Evolutionary conservation across 495 filamentous ascomycete genomes (phyloP).

Genomic region (Penicillium chermesinum): DNA sequence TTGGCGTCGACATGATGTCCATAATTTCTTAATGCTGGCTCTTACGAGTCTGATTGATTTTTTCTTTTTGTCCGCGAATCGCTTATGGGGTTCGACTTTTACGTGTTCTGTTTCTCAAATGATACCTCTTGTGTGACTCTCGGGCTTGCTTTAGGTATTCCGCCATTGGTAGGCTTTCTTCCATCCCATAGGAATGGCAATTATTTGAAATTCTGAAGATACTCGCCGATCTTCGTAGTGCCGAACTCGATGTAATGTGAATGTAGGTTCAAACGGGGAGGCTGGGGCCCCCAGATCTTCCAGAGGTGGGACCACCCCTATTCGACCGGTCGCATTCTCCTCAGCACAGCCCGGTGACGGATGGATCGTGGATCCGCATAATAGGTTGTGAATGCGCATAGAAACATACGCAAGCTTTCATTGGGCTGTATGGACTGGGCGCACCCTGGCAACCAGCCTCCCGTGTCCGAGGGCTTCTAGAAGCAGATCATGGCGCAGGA

Average conservation of each 20-base stretch:
- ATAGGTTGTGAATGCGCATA: too few species aligned
- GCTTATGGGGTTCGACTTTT: slow-evolving; percentile 18
- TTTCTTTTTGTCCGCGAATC: slow-evolving; percentile 7
- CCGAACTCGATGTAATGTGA: background rate
- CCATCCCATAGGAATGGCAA: slow-evolving; percentile 32
- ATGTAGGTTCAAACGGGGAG: too few species aligned
- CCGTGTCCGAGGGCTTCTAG: too few species aligned
- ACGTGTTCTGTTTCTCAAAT: slow-evolving; percentile 24
- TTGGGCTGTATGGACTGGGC: too few species aligned
- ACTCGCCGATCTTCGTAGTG: background rate
- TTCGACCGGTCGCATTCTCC: too few species aligned
- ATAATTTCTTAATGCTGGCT: slow-evolving; percentile 24
- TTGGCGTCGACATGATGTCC: slow-evolving; percentile 24
- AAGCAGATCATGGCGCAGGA: too few species aligned
- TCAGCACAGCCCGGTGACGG: too few species aligned
- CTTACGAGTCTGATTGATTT: slow-evolving; percentile 7
- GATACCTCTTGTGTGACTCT: slow-evolving; percentile 39
- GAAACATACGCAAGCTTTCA: too few species aligned
- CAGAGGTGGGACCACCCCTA: too few species aligned
- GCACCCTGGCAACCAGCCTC: too few species aligned
- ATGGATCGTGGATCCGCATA: too few species aligned
- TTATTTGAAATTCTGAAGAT: slow-evolving; percentile 1
- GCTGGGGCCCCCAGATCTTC: background rate
- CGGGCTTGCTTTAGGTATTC: slow-evolving; percentile 21
- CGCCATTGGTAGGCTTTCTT: slow-evolving; percentile 31